Base-by-base conservation (phyloP, 106 monocot species). In the Dioscorea alata region DNA sequence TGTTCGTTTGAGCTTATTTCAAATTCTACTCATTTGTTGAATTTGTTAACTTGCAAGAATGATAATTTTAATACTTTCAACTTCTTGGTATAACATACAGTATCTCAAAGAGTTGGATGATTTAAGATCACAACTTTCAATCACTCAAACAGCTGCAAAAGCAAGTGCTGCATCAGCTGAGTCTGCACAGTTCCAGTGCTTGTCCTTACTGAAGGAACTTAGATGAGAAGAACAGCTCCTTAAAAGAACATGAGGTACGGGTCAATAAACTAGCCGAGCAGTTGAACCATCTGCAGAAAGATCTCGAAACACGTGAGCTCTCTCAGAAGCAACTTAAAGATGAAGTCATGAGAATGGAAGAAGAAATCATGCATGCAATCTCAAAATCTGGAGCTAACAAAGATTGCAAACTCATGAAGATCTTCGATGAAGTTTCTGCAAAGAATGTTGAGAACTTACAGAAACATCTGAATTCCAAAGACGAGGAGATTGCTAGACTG, bases 301-400 rank as follows among this genome's bases (percentile, higher is more conserved):
- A 87, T 78, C 92, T 92, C n/a, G 68, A 87, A 63, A 73, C 77
- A 62, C 89, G 97, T 56, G 89, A 97, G 22, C 23, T 75, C 49
- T 97, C 84, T 56, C 92, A 97, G 66, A 77, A 25, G 50, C 80
- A 90, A 72, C 74, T 92, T 32, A 97, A 84, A 78, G 97, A 83
- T 42, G 92, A 92, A 73, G 84, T 97, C 34, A 9, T 68, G 13
- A 67, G 80, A 75, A 82, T 97, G 18, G 97, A 97, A 80, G 79
- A 74, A 19, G 97, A 92, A 33, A 84, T 97, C 16, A 76, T 81
- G 86, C 61, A 78, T 77, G 84, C 85, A 13, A 73, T 87, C 59
- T 66, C 82, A 48, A 73, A 71, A 63, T 78, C 83, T 69, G 84
- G 82, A 63, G 75, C 49, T 20, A 84, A 60, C 59, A 78, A 67